These are phyloP conservation scores for Anethum foeniculum DNA, from an alignment of 140 eudicot genomes.

Conservation along the genomic window DNA sequence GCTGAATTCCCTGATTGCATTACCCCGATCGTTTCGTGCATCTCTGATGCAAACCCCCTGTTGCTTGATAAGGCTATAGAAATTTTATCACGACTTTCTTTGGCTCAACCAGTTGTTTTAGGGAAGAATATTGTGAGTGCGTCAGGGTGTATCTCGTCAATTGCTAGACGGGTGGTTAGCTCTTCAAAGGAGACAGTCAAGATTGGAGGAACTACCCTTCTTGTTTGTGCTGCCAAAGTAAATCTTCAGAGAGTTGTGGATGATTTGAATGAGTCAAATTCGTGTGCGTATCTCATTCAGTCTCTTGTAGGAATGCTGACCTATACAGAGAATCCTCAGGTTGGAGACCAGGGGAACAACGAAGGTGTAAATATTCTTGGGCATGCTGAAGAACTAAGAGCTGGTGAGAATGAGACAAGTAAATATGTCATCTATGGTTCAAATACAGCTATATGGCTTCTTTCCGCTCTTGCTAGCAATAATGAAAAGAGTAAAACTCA, in stretches of 20 bases:
- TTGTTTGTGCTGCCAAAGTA: slow-evolving; percentile 77
- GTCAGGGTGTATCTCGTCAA: slow-evolving; percentile 61
- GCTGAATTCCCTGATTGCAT: slow-evolving; percentile 70
- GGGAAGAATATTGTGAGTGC: slow-evolving; percentile 58
- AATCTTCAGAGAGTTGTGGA: slow-evolving; percentile 66
- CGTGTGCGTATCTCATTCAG: slow-evolving; percentile 46
- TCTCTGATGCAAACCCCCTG: slow-evolving; percentile 52
- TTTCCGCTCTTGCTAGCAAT: slow-evolving; percentile 71
- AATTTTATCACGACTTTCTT: slow-evolving; percentile 67
- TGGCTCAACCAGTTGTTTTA: slow-evolving; percentile 51
- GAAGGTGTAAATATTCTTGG: slow-evolving; percentile 53
- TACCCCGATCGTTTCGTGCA: slow-evolving; percentile 68
- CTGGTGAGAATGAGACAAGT: slow-evolving; percentile 32
- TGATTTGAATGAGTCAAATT: slow-evolving; percentile 52
- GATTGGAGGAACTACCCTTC: slow-evolving; percentile 87
- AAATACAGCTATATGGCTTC: slow-evolving; percentile 80
- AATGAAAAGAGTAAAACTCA: slow-evolving; percentile 66
- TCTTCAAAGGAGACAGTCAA: slow-evolving; percentile 50
- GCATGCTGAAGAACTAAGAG: slow-evolving; percentile 33
- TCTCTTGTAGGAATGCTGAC: slow-evolving; percentile 77
- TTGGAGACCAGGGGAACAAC: slow-evolving; percentile 28
- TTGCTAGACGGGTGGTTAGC: slow-evolving; percentile 63
- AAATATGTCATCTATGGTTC: slow-evolving; percentile 53
- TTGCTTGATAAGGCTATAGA: slow-evolving; percentile 85
- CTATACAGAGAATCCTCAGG: slow-evolving; percentile 32